Evolutionary conservation across 31 red algal species (phyloP), one percentile per base, ranked within the genome.

Genomic region (Asparagopsis taxiformis): DNA sequence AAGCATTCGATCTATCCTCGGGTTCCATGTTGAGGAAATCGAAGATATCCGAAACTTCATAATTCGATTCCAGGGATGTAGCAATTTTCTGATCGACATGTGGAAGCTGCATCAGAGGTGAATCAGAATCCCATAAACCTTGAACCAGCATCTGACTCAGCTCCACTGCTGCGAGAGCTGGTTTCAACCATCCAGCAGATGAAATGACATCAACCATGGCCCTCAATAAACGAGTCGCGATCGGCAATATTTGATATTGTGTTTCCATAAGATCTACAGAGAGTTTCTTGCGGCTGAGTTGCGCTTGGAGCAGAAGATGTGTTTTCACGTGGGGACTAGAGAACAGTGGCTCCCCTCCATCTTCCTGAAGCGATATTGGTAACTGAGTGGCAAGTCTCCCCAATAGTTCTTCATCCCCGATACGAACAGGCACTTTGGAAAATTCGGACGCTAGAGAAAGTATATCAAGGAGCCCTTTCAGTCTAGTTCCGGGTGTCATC

Each of bases 121-220:
- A 82, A 43, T 70, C 85, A 3, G 57, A 62, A 33, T 80, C 70
- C 92, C 92, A 96, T 50, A 91, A 15, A 8, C 76, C 92, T 73
- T 96, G 92, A 56, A 96, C 75, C 21, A 88, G 50, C 79, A 96
- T 88, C 55, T 88, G 87, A n/a, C 62, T 56, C 21, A 92, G 65
- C 73, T 97, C 93, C 51, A 97, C 87, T 0, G 87, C 94, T 16
- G 68, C 77, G 17, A 97, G 60, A 29, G 84, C 83, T 15, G 94
- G 82, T 49, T 92, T 82, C 16, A 97, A 59, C 83, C 77, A 89
- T n/a, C 94, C 94, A n/a, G 77, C 76, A 24, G 77, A 89, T 31
- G 71, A 65, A n/a, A 81, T 67, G 37, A 97, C 89, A 65, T 97
- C 94, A n/a, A 97, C 94, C 56, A 92, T 74, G 16, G 94, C 88